These are phyloP conservation scores for Baeospora myosura DNA, from an alignment of 1,284 basidiomycete genomes.

Conservation along the genomic window DNA sequence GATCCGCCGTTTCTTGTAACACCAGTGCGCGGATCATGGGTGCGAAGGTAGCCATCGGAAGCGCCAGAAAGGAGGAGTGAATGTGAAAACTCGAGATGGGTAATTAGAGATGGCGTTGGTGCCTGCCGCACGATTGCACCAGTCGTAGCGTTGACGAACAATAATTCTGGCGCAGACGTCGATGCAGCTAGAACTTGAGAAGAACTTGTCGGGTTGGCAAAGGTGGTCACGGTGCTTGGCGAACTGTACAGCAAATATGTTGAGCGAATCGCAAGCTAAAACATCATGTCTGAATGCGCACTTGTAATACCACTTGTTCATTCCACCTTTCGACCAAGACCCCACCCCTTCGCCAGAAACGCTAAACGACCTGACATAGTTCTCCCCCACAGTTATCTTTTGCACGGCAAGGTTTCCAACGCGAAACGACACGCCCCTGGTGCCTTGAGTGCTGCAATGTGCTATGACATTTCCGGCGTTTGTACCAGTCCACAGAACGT, in stretches of 20 bases:
- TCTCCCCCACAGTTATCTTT: slow-evolving; percentile 69
- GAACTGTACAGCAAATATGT: slow-evolving; percentile 24
- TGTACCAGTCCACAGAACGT: slow-evolving; percentile 84
- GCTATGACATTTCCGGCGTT: slow-evolving; percentile 69
- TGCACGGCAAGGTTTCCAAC: slow-evolving; percentile 60
- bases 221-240: slow-evolving; percentile 43
- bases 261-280: slow-evolving; percentile 7
- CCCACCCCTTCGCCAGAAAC: slow-evolving; percentile 56
- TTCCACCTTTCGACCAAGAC: slow-evolving; percentile 74
- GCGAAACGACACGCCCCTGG: slow-evolving; percentile 73
- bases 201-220: slow-evolving; percentile 46
- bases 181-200: slow-evolving; percentile 58
- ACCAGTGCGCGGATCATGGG: slow-evolving; percentile 77
- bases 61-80: slow-evolving; percentile 69
- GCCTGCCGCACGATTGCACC: slow-evolving; percentile 62
- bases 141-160: slow-evolving; percentile 68
- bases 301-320: slow-evolving; percentile 74
- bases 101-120: slow-evolving; percentile 48
- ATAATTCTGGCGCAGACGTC: slow-evolving; percentile 55
- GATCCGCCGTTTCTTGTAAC: slow-evolving; percentile 38
- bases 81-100: slow-evolving; percentile 60
- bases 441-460: slow-evolving; percentile 50
- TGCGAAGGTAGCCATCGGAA: slow-evolving; percentile 77
- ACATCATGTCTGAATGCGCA: slow-evolving; percentile 25
- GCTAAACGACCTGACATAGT: slow-evolving; percentile 61